Percentiles rank a stretch among this genome's conserved stretches.
phyloP scores from a whole-genome alignment of 495 filamentous ascomycete genomes.

The Parmelia sp. region DNA sequence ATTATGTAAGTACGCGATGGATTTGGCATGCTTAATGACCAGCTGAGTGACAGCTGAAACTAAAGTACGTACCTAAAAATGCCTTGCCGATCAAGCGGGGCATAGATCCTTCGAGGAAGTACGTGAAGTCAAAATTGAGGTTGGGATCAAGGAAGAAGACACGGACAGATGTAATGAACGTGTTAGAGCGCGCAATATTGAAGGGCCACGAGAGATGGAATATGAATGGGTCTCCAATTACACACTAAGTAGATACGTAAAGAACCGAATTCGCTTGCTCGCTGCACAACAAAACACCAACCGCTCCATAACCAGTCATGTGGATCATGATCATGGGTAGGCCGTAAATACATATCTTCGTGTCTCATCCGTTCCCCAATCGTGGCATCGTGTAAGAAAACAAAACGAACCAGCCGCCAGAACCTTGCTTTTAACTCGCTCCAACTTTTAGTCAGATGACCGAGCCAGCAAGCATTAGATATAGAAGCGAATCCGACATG shows the following conservation, averaged over 20 bases:
- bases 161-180: background rate
- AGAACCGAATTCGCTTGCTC: background rate
- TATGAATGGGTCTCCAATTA: background rate
- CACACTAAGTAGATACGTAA: background rate
- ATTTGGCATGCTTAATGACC: too few species aligned
- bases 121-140: too few species aligned
- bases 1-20: too few species aligned
- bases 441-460: constrained; percentile 6
- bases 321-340: background rate
- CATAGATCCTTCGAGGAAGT: background rate
- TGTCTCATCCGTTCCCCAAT: constrained; percentile 10
- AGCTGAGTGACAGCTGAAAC: too few species aligned
- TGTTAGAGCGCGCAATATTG: background rate
- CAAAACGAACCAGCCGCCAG: constrained; percentile 3
- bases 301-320: background rate
- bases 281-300: background rate
- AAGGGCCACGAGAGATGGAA: background rate
- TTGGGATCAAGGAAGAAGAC: background rate
- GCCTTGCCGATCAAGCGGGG: background rate
- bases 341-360: constrained; percentile 13
- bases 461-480: background rate
- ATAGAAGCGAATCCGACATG: constrained; percentile 5
- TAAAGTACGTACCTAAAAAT: too few species aligned
- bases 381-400: background rate
- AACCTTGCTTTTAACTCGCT: constrained; percentile 5